These are phyloP conservation scores for Tricladium varicosporioides DNA, from an alignment of 2,329 filamentous ascomycete genomes.

Conservation along the genomic window DNA sequence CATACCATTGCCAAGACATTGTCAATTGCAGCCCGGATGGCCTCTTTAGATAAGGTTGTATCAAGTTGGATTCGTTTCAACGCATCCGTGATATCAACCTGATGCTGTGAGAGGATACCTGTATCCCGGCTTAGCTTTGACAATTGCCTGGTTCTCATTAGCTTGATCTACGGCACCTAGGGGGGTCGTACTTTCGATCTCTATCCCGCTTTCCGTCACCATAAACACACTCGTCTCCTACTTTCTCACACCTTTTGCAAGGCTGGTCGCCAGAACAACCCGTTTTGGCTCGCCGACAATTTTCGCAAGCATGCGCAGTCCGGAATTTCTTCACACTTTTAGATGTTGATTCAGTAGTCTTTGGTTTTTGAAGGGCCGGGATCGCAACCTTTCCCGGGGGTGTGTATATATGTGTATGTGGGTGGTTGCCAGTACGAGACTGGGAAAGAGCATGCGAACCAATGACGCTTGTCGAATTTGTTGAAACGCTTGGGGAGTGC, in stretches of 20 bases:
- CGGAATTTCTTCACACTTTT: constrained; percentile 20
- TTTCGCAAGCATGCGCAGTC: constrained; percentile 34
- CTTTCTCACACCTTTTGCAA: constrained; percentile 33
- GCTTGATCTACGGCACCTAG: neutral
- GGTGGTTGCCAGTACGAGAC: neutral
- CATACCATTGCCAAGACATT: constrained; percentile 25
- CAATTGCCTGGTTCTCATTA: constrained; percentile 16
- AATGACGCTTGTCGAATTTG: neutral
- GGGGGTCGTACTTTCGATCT: constrained; percentile 24
- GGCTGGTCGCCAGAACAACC: constrained; percentile 37
- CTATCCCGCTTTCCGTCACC: constrained; percentile 31
- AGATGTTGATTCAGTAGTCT: constrained; percentile 6
- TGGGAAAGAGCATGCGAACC: neutral
- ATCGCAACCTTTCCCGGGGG: constrained; percentile 26
- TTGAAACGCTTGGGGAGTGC: neutral
- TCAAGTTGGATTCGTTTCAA: constrained; percentile 24
- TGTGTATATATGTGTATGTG: neutral
- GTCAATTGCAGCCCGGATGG: constrained; percentile 21
- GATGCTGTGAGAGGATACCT: constrained; percentile 14
- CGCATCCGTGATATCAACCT: constrained; percentile 18
- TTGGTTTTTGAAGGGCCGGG: constrained; percentile 17
- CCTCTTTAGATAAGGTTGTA: constrained; percentile 14
- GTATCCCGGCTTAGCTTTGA: constrained; percentile 23
- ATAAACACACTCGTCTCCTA: constrained; percentile 23
- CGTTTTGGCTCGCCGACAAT: constrained; percentile 37